phyloP scores from a whole-genome alignment of 805 yeast species.

The Maudiozyma saulgeensis region DNA sequence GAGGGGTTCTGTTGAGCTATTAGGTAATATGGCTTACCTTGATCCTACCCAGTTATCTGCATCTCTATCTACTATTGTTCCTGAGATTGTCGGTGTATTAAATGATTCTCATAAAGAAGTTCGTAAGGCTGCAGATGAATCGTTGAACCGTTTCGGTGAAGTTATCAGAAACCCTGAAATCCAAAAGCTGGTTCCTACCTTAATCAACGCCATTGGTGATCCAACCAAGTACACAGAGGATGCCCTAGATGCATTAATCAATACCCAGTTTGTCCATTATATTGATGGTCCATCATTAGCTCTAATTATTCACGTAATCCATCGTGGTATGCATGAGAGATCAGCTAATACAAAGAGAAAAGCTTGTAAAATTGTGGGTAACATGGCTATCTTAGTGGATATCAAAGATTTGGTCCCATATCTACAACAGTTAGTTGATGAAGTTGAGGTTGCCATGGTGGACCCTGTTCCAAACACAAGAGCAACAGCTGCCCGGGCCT shows the following conservation, averaged over 20 bases:
- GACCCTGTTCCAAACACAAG: slow-evolving; percentile 97
- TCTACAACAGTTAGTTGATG: slow-evolving; percentile 63
- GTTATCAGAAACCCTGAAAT: slow-evolving; percentile 97
- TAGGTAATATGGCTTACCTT: slow-evolving; percentile 96
- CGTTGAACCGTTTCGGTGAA: slow-evolving; percentile 87
- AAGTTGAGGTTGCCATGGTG: slow-evolving; percentile 89
- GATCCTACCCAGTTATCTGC: slow-evolving; percentile 91
- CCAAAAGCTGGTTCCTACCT: slow-evolving; percentile 76
- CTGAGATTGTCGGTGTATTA: slow-evolving; percentile 90
- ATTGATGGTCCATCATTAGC: slow-evolving; percentile 98
- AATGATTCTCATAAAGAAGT: slow-evolving; percentile 96
- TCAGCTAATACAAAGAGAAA: slow-evolving; percentile 88
- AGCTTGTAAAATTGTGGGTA: slow-evolving; percentile 97
- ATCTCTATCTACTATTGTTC: slow-evolving; percentile 82
- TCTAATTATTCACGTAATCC: slow-evolving; percentile 84
- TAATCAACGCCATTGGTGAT: slow-evolving; percentile 89
- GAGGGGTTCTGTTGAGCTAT: slow-evolving; percentile 89
- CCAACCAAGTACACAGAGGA: slow-evolving; percentile 84
- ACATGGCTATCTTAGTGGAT: slow-evolving; percentile 94
- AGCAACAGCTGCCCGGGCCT: slow-evolving; percentile 94
- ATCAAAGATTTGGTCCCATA: slow-evolving; percentile 79
- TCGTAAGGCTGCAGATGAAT: slow-evolving; percentile 84
- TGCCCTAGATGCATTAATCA: slow-evolving; percentile 76
- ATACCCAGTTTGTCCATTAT: slow-evolving; percentile 92
- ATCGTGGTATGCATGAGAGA: slow-evolving; percentile 90